phyloP scores from a whole-genome alignment of 176 grass and related monocot species.

The Bothriochloa decipiens region DNA sequence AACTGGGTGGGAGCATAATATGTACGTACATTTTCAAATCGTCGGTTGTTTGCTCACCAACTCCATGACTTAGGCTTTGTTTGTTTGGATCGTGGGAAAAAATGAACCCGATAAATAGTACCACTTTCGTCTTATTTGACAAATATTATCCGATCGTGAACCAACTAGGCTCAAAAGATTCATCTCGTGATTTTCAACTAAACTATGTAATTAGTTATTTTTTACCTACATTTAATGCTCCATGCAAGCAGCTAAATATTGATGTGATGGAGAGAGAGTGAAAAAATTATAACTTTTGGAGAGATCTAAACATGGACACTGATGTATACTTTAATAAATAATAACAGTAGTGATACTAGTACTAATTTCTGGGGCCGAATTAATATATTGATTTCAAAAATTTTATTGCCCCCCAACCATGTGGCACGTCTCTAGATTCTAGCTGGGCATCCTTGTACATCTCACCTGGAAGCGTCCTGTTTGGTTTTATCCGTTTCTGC shows the following conservation, averaged over 20 bases:
- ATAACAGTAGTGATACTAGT: neutral
- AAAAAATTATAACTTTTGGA: too few relatives aligned
- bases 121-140: too few relatives aligned
- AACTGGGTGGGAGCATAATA: neutral
- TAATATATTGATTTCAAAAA: conserved; percentile 7
- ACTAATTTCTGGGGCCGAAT: neutral
- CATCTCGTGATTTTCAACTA: too few relatives aligned
- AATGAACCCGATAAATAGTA: too few relatives aligned
- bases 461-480: conserved; percentile 33
- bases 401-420: conserved; percentile 26
- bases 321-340: neutral
- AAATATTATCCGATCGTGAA: too few relatives aligned
- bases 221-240: too few relatives aligned
- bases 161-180: too few relatives aligned
- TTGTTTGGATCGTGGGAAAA: too few relatives aligned
- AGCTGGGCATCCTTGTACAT: neutral
- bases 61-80: conserved; percentile 12
- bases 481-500: neutral
- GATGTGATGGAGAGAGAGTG: too few relatives aligned
- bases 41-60: conserved; percentile 26
- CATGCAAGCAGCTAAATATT: too few relatives aligned
- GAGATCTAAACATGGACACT: too few relatives aligned
- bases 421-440: conserved; percentile 31
- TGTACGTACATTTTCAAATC: neutral
- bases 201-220: too few relatives aligned